A percentile compares a stretch with the other conserved stretches of the same genome.
Conservation (phyloP, 73 alveolate species). For the Tetrahymena malaccensis region DNA sequence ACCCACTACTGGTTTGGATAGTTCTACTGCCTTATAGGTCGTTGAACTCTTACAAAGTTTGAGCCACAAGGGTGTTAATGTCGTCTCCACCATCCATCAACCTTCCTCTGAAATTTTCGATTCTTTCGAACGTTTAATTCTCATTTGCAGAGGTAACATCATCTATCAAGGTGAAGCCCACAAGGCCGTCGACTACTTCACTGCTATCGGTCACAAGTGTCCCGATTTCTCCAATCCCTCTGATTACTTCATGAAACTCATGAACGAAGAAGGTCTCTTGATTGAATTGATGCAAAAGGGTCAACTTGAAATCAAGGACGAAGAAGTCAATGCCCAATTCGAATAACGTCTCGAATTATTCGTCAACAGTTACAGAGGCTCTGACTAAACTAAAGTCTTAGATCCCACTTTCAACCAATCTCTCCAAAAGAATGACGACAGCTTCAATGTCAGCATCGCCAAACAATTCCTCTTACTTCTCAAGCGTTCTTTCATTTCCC, state of each 20-base stretch:
- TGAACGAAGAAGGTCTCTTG: conserved; percentile 38
- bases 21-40: conserved; percentile 67
- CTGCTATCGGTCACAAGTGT: conserved; percentile 51
- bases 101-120: conserved; percentile 72
- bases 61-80: conserved; percentile 58
- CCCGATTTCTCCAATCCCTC: conserved; percentile 72
- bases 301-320: conserved; percentile 19
- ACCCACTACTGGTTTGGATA: conserved; percentile 82
- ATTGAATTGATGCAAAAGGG: conserved; percentile 31
- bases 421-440: conserved; percentile 15
- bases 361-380: neutral
- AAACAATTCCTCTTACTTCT: conserved; percentile 17
- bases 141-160: conserved; percentile 64
- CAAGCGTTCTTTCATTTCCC: conserved; percentile 18
- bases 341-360: conserved; percentile 16
- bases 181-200: conserved; percentile 51
- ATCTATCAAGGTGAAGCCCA: conserved; percentile 63
- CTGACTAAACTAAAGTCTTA: conserved; percentile 3
- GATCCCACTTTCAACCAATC: neutral
- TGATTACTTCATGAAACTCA: conserved; percentile 48
- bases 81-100: conserved; percentile 70
- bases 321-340: conserved; percentile 12
- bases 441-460: conserved; percentile 19
- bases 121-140: conserved; percentile 57
- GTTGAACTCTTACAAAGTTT: conserved; percentile 47